Evolutionary conservation across 2,329 filamentous ascomycete species (phyloP).

Genomic region (Shiraia bambusicola): DNA sequence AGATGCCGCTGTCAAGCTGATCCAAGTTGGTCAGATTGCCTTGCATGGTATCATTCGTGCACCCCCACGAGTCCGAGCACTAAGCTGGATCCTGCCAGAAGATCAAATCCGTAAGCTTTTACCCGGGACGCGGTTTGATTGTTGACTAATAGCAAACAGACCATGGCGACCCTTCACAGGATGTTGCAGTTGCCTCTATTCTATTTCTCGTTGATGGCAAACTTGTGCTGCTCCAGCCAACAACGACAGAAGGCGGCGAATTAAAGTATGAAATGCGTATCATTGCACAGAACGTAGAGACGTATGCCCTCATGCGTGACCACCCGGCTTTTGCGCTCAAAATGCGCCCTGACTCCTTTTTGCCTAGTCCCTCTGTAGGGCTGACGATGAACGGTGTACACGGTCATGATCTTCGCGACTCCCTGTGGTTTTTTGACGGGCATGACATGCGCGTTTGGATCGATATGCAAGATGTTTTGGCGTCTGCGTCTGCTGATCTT

Average conservation of each 20-base stretch:
- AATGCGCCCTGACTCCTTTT: constrained; percentile 50
- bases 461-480: constrained; percentile 80
- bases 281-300: constrained; percentile 93
- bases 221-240: constrained; percentile 86
- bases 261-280: constrained; percentile 98
- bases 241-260: constrained; percentile 75
- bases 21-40: constrained; percentile 96
- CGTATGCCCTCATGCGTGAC: constrained; percentile 89
- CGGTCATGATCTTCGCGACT: constrained; percentile 70
- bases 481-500: constrained; percentile 65
- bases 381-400: constrained; percentile 49
- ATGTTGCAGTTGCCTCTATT: constrained; percentile 90
- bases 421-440: constrained; percentile 93
- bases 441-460: constrained; percentile 84
- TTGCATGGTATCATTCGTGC: constrained; percentile 96
- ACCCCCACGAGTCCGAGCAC: constrained; percentile 83
- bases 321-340: constrained; percentile 59
- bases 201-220: constrained; percentile 97
- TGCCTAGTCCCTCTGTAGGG: constrained; percentile 52
- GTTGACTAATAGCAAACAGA: constrained; percentile 44
- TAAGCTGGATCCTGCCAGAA: constrained; percentile 95
- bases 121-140: neutral
- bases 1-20: constrained; percentile 70
- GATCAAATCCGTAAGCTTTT: constrained; percentile 68
- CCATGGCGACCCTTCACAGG: constrained; percentile 91